Evolutionary conservation across 1,284 basidiomycete genomes (phyloP).

Genomic region (Cystobasidium pallidum): DNA sequence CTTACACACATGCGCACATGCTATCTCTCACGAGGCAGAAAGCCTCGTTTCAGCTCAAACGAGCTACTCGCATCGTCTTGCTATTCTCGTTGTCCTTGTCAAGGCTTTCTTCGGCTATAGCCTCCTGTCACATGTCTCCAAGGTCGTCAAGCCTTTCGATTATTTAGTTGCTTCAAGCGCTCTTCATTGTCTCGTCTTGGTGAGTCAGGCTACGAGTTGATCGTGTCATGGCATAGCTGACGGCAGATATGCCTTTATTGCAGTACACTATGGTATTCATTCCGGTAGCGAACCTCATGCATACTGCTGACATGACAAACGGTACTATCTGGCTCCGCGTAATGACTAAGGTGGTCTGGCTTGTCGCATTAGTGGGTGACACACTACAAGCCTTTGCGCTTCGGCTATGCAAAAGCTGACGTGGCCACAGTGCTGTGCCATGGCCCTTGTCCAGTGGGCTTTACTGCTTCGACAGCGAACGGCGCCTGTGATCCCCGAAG

Average conservation of each 20-base stretch:
- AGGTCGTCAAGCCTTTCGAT: slow-evolving; percentile 33
- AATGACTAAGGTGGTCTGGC: slow-evolving; percentile 29
- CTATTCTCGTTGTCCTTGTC: slow-evolving; percentile 10
- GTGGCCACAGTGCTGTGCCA: slow-evolving; percentile 11
- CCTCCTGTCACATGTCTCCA: slow-evolving; percentile 7
- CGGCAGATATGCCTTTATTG: neutral
- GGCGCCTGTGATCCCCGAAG: neutral
- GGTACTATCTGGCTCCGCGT: slow-evolving; percentile 8
- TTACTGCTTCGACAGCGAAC: neutral
- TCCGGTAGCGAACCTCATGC: slow-evolving; percentile 31
- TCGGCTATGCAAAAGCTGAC: neutral
- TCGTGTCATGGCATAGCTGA: neutral
- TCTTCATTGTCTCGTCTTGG: slow-evolving; percentile 33
- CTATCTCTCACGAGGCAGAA: slow-evolving; percentile 32
- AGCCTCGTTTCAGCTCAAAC: slow-evolving; percentile 1
- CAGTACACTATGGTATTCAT: slow-evolving; percentile 38
- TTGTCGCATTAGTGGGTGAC: slow-evolving; percentile 30
- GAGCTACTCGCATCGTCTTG: slow-evolving; percentile 13
- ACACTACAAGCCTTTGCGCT: neutral
- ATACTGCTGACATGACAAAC: slow-evolving; percentile 5
- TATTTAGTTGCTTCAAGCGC: slow-evolving; percentile 38
- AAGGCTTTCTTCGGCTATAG: slow-evolving; percentile 30
- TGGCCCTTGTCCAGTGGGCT: slow-evolving; percentile 9
- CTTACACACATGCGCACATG: slow-evolving; percentile 33
- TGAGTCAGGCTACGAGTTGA: neutral